These are phyloP conservation scores for Aegilops bicornis DNA, from an alignment of 176 grass and related monocot species.

Conservation along the genomic window DNA sequence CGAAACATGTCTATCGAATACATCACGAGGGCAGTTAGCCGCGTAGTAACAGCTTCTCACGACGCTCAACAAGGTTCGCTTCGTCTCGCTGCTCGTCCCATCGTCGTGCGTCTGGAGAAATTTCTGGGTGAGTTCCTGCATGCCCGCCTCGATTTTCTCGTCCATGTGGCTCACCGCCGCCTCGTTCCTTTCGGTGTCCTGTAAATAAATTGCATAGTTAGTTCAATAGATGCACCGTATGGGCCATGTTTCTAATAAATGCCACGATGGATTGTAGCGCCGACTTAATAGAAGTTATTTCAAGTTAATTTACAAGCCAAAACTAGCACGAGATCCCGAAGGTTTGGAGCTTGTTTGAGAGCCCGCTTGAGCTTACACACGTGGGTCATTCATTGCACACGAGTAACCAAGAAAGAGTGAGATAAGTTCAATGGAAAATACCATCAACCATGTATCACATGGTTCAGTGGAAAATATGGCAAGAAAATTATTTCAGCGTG, in stretches of 20 bases:
- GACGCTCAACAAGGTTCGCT: conserved; percentile 42
- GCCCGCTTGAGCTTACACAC: no score
- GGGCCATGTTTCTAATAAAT: neutral
- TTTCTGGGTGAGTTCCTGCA: conserved; percentile 48
- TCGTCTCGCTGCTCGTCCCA: conserved; percentile 15
- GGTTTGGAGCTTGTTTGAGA: no score
- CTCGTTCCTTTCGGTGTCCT: conserved; percentile 6
- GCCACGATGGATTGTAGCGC: neutral
- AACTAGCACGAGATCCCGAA: neutral
- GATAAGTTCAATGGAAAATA: neutral
- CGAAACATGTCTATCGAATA: conserved; percentile 35
- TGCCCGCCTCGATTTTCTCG: conserved; percentile 21
- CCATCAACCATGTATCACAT: neutral
- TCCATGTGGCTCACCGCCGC: neutral
- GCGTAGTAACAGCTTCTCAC: conserved; percentile 51
- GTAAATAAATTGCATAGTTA: neutral
- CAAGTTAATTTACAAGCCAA: neutral
- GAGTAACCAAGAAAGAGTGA: neutral
- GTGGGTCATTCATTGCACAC: neutral
- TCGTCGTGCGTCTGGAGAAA: conserved; percentile 11
- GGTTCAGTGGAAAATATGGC: neutral
- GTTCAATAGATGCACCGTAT: neutral
- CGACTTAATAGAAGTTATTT: neutral
- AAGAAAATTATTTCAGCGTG: neutral
- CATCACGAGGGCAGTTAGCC: conserved; percentile 10